A percentile compares a stretch with the other conserved stretches of the same genome.
Conservation (phyloP, 371 early-diverging fungal species). For the Mucor velutinosus region DNA sequence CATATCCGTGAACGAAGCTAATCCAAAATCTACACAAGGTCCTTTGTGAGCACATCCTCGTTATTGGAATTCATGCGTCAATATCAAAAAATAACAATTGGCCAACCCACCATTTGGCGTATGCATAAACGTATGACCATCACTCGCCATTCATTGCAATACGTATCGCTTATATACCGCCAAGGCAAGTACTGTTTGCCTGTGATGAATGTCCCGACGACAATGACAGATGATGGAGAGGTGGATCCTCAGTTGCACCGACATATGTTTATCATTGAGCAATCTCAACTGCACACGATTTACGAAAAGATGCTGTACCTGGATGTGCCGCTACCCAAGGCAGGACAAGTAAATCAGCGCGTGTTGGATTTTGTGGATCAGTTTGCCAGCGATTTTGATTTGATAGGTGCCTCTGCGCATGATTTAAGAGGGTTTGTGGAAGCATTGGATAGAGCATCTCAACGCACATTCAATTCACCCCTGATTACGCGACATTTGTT, state of each 20-base stretch:
- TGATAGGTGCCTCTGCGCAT: conserved; percentile 42
- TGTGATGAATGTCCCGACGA: neutral
- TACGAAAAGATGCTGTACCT: conserved; percentile 67
- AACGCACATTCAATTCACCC: conserved; percentile 76
- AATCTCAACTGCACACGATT: conserved; percentile 35
- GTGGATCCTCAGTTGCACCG: conserved; percentile 3
- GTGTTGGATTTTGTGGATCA: conserved; percentile 68
- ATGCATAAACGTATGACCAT: conserved; percentile 51
- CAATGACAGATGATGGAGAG: conserved; percentile 1
- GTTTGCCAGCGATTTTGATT: conserved; percentile 60
- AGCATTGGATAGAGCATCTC: conserved; percentile 63
- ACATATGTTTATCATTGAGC: conserved; percentile 31
- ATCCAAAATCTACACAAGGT: conserved; percentile 4
- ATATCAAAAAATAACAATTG: conserved; percentile 49
- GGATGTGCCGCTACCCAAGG: conserved; percentile 62
- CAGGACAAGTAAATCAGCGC: conserved; percentile 61
- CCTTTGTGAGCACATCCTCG: conserved; percentile 1
- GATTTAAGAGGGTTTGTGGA: conserved; percentile 34
- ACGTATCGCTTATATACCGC: conserved; percentile 29
- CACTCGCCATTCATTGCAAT: conserved; percentile 41
- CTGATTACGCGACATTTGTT: conserved; percentile 69
- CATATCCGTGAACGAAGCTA: neutral
- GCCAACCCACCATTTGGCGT: conserved; percentile 49
- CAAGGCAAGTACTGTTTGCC: conserved; percentile 34
- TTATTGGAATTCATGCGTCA: conserved; percentile 55